A percentile compares a stretch with the other conserved stretches of the same genome.
These are phyloP conservation scores for Mycena olivaceomarginata DNA, from an alignment of 768 basidiomycete species.

Conservation along the genomic window DNA sequence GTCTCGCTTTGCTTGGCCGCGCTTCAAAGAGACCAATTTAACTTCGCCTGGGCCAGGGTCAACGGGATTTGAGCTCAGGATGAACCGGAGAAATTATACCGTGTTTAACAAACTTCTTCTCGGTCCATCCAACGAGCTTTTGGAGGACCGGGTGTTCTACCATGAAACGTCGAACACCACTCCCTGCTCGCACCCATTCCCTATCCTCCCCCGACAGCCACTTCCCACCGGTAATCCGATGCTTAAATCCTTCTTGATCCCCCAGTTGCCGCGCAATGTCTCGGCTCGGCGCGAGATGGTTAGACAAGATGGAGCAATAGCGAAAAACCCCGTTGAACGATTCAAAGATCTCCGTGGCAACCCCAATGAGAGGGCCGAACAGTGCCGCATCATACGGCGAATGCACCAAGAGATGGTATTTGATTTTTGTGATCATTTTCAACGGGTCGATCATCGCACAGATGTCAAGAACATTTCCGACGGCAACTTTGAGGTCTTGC, in stretches of 20 bases:
- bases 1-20: not conserved
- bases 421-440: conserved; percentile 10
- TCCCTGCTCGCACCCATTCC: not conserved
- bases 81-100: not conserved
- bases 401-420: conserved; percentile 11
- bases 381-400: not conserved
- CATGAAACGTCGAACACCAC: conserved; percentile 7
- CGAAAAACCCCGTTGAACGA: conserved; percentile 12
- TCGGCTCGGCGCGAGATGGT: conserved; percentile 1
- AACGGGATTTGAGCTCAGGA: not conserved
- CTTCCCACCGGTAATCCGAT: conserved; percentile 18
- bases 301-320: conserved; percentile 12
- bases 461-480: conserved; percentile 14
- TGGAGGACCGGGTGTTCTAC: conserved; percentile 6
- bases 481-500: conserved; percentile 9
- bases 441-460: conserved; percentile 5
- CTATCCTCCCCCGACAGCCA: not conserved
- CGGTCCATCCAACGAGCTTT: conserved; percentile 23
- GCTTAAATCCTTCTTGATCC: conserved; percentile 22
- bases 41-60: not conserved
- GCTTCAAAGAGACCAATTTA: not conserved
- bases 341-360: conserved; percentile 15
- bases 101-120: not conserved
- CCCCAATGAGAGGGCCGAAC: conserved; percentile 8
- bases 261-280: conserved; percentile 23